Percentiles rank a stretch among this genome's conserved stretches.
Conservation (phyloP, 2,329 filamentous ascomycete genomes). For the Sporothrix phasma region DNA sequence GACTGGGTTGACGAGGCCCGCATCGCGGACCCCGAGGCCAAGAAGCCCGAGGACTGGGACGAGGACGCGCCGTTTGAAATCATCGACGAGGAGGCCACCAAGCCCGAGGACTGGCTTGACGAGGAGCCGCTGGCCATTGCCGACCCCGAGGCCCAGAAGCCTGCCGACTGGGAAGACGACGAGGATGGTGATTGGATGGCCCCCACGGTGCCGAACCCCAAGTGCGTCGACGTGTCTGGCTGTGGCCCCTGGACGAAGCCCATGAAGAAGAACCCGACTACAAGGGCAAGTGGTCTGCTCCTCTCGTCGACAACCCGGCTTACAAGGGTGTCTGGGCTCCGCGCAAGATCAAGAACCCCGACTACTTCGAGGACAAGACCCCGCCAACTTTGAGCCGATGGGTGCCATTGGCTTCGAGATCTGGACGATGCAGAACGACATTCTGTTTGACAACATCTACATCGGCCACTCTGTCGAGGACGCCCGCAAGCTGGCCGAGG, state of each 20-base stretch:
- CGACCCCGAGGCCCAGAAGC: constrained; percentile 93
- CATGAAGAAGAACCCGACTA: constrained; percentile 91
- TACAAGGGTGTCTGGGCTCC: constrained; percentile 97
- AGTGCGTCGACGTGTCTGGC: constrained; percentile 86
- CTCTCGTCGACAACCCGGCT: constrained; percentile 88
- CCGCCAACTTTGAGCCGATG: constrained; percentile 95
- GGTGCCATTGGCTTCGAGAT: constrained; percentile 98
- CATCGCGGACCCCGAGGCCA: constrained; percentile 85
- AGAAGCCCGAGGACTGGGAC: constrained; percentile 97
- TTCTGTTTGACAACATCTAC: constrained; percentile 99
- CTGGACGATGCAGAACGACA: constrained; percentile 99
- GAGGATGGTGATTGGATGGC: constrained; percentile 97
- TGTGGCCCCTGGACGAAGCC: constrained; percentile 90
- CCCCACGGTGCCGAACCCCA: constrained; percentile 86
- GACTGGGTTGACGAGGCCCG: constrained; percentile 92
- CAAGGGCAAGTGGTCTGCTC: constrained; percentile 98
- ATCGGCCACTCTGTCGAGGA: constrained; percentile 94
- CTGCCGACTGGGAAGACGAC: constrained; percentile 98
- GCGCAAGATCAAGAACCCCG: constrained; percentile 92
- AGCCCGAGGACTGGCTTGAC: constrained; percentile 93
- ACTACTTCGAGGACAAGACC: constrained; percentile 97
- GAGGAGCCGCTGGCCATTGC: constrained; percentile 72
- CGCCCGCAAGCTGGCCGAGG: constrained; percentile 75
- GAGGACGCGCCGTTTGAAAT: constrained; percentile 97
- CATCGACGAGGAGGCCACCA: constrained; percentile 81